phyloP scores from a whole-genome alignment of 2,329 filamentous ascomycete species.

The Fusarium sp. region DNA sequence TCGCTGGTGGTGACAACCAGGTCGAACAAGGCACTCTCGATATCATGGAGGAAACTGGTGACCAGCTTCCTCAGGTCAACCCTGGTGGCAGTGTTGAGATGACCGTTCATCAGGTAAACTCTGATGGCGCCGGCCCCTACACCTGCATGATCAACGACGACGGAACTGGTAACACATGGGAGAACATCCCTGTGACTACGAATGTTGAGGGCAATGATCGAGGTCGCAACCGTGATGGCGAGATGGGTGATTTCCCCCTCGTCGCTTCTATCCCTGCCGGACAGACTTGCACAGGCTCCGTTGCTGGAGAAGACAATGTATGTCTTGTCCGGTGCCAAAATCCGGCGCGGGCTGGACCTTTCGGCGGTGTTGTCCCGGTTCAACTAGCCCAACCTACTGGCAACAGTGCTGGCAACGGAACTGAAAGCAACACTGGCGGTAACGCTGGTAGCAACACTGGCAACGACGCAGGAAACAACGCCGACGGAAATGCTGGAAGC shows the following conservation, averaged over 20 bases:
- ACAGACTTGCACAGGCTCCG: conserved; percentile 12
- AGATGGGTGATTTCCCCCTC: conserved; percentile 6
- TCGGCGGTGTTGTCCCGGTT: conserved; percentile 9
- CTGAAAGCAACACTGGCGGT: neutral
- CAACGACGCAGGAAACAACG: neutral
- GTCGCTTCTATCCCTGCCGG: conserved; percentile 16
- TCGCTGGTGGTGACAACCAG: conserved; percentile 6
- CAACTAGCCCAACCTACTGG: neutral
- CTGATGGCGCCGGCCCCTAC: conserved; percentile 62
- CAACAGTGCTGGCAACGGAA: neutral
- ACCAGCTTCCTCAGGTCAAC: conserved; percentile 68
- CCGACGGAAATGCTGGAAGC: neutral
- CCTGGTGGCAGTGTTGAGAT: conserved; percentile 69
- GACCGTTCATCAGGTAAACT: conserved; percentile 59
- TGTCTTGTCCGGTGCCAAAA: conserved; percentile 27
- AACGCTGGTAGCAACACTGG: neutral
- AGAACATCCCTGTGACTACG: neutral
- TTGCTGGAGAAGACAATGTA: conserved; percentile 15
- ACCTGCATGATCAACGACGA: conserved; percentile 73
- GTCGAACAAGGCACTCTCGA: conserved; percentile 41
- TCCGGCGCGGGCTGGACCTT: conserved; percentile 5
- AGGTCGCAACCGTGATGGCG: conserved; percentile 15
- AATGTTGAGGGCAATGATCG: conserved; percentile 13
- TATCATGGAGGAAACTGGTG: conserved; percentile 69
- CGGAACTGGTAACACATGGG: conserved; percentile 55